These are phyloP conservation scores for Geoglossum glabrum DNA, from an alignment of 495 filamentous ascomycete species.

Conservation along the genomic window DNA sequence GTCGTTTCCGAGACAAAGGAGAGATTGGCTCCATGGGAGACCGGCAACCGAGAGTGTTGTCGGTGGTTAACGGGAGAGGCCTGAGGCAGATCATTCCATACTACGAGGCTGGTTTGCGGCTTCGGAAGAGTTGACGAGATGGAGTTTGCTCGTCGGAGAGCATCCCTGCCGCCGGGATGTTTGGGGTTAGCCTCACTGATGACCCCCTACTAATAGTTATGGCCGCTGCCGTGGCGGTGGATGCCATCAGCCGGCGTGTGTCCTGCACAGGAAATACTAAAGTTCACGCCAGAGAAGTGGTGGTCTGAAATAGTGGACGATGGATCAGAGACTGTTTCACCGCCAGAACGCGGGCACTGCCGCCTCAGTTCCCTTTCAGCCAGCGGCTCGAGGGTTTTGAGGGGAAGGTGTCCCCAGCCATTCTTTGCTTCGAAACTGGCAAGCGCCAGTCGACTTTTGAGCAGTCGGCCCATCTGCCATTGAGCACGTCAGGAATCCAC, in stretches of 20 bases:
- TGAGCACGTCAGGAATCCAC: background rate
- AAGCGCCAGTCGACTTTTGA: conserved; percentile 83
- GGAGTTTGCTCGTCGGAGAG: conserved; percentile 46
- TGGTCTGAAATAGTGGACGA: conserved; percentile 50
- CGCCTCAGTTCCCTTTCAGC: conserved; percentile 52
- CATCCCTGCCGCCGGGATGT: conserved; percentile 21
- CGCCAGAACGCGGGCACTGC: conserved; percentile 36
- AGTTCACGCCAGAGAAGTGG: conserved; percentile 30
- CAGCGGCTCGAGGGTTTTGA: conserved; percentile 53
- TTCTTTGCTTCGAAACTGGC: conserved; percentile 93
- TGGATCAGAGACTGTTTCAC: conserved; percentile 54
- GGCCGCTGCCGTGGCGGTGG: conserved; percentile 31
- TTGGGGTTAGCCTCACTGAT: conserved; percentile 23
- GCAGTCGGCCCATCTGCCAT: conserved; percentile 65
- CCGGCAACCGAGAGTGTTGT: conserved; percentile 42
- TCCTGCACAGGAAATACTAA: conserved; percentile 43
- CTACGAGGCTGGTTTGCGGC: conserved; percentile 33
- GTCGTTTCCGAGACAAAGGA: conserved; percentile 54
- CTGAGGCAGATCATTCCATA: conserved; percentile 64
- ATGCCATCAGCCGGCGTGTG: conserved; percentile 52
- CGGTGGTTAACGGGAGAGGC: conserved; percentile 59
- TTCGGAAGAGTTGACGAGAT: conserved; percentile 32
- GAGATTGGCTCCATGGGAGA: conserved; percentile 35
- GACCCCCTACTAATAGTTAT: conserved; percentile 32
- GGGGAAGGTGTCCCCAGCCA: conserved; percentile 60